A percentile compares a stretch with the other conserved stretches of the same genome.
phyloP scores from a whole-genome alignment of 2,329 filamentous ascomycete species.

The Claviceps maximensis region DNA sequence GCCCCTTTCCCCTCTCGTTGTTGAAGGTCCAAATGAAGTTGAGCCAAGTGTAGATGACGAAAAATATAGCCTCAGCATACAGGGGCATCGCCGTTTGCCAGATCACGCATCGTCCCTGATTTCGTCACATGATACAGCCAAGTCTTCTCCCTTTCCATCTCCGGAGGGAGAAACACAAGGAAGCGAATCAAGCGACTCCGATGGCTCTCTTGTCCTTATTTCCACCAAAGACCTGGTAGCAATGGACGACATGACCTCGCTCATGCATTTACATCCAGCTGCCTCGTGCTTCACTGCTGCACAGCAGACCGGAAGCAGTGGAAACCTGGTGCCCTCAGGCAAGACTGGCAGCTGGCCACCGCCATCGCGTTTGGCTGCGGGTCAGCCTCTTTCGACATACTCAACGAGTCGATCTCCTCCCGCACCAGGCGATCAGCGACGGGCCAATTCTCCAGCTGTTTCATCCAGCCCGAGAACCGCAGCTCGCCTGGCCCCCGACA shows the following conservation, averaged over 20 bases:
- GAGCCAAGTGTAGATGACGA: constrained; percentile 24
- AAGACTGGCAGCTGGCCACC: constrained; percentile 14
- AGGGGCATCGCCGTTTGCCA: constrained; percentile 23
- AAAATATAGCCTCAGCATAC: constrained; percentile 27
- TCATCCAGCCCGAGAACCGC: constrained; percentile 18
- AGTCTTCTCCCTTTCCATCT: constrained; percentile 22
- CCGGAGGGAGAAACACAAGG: constrained; percentile 11
- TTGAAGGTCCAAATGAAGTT: constrained; percentile 20
- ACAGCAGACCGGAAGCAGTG: constrained; percentile 17
- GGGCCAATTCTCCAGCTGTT: not conserved
- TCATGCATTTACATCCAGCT: constrained; percentile 27
- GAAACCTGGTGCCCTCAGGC: constrained; percentile 22
- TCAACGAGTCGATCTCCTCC: constrained; percentile 15
- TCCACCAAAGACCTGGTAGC: constrained; percentile 41
- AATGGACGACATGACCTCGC: constrained; percentile 28
- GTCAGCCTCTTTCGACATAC: constrained; percentile 21
- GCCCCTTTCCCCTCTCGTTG: constrained; percentile 16
- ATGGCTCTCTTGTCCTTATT: constrained; percentile 32
- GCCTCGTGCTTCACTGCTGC: constrained; percentile 24
- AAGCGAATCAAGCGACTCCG: constrained; percentile 13
- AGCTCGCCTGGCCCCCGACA: constrained; percentile 39
- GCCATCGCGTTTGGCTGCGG: constrained; percentile 11
- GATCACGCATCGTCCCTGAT: constrained; percentile 18
- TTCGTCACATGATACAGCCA: constrained; percentile 16
- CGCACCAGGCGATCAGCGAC: constrained; percentile 12